A percentile compares a stretch with the other conserved stretches of the same genome.
Conservation (phyloP, 768 basidiomycete genomes). For the Astraeus odoratus region DNA sequence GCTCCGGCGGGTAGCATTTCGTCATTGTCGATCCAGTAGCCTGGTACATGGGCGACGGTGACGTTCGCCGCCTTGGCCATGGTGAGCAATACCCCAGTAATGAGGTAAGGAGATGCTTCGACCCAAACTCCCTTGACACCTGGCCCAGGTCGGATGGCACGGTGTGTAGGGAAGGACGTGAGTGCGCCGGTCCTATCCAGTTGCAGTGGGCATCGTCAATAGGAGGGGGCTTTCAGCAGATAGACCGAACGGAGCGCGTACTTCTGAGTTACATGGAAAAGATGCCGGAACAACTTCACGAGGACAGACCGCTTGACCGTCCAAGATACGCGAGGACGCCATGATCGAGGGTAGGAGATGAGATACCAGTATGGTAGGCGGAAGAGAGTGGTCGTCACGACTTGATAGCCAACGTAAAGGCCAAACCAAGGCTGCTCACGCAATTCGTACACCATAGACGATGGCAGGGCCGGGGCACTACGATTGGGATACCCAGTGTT, state of each 20-base stretch:
- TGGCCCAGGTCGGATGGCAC: conserved; percentile 13
- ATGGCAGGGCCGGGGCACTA: neutral
- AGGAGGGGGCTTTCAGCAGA: neutral
- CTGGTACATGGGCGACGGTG: conserved; percentile 23
- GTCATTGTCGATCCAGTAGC: conserved; percentile 30
- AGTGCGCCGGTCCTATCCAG: conserved; percentile 14
- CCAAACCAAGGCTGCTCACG: conserved; percentile 6
- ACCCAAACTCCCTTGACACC: conserved; percentile 30
- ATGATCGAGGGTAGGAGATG: conserved; percentile 11
- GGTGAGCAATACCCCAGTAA: conserved; percentile 23
- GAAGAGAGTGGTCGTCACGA: conserved; percentile 13
- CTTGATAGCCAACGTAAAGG: conserved; percentile 17
- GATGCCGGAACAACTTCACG: conserved; percentile 14
- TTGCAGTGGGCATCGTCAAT: neutral
- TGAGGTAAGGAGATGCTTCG: conserved; percentile 24
- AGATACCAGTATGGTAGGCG: conserved; percentile 21
- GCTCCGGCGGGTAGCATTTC: conserved; percentile 11
- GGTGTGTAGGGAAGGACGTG: conserved; percentile 15
- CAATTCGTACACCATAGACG: conserved; percentile 1
- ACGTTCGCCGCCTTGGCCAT: conserved; percentile 26
- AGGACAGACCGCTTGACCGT: conserved; percentile 16
- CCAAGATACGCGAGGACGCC: conserved; percentile 21
- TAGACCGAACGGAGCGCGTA: conserved; percentile 4
- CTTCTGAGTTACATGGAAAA: conserved; percentile 14
- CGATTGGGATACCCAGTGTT: no score